phyloP scores from a whole-genome alignment of 2,329 filamentous ascomycete species.

The Aspergillus ustus region DNA sequence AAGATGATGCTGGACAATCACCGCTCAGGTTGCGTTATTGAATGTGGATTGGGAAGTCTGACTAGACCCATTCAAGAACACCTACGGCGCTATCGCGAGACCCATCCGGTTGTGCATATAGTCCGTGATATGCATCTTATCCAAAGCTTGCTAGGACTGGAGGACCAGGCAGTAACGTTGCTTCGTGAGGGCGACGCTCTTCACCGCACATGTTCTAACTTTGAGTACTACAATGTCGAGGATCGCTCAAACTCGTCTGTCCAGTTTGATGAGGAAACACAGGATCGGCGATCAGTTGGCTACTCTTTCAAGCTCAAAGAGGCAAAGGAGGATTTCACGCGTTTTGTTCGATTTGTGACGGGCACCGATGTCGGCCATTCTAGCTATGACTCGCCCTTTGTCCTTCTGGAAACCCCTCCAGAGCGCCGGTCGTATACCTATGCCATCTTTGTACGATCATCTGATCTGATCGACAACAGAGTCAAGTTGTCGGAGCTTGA shows the following conservation, averaged over 20 bases:
- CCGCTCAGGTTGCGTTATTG: conserved; percentile 46
- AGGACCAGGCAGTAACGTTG: conserved; percentile 48
- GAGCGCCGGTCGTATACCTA: conserved; percentile 58
- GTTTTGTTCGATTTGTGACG: conserved; percentile 63
- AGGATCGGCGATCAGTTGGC: conserved; percentile 50
- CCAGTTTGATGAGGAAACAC: conserved; percentile 38
- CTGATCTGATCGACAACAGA: conserved; percentile 37
- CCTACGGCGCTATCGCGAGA: conserved; percentile 41
- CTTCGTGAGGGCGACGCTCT: conserved; percentile 51
- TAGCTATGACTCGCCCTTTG: conserved; percentile 64
- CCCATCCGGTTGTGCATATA: conserved; percentile 48
- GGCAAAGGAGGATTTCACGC: conserved; percentile 64
- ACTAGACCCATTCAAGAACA: conserved; percentile 48
- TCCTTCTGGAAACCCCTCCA: conserved; percentile 62
- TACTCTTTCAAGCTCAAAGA: conserved; percentile 56
- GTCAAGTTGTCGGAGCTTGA: conserved; percentile 59
- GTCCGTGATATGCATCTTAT: conserved; percentile 47
- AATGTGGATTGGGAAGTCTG: conserved; percentile 49
- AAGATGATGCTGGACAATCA: conserved; percentile 52
- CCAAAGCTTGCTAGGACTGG: conserved; percentile 47
- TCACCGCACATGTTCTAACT: conserved; percentile 54
- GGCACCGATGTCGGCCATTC: conserved; percentile 58
- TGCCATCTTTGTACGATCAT: conserved; percentile 44
- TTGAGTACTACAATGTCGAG: conserved; percentile 54
- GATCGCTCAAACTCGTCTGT: conserved; percentile 41